Evolutionary conservation across 2,329 filamentous ascomycete genomes (phyloP).

Genomic region (Colletotrichum spinosum): DNA sequence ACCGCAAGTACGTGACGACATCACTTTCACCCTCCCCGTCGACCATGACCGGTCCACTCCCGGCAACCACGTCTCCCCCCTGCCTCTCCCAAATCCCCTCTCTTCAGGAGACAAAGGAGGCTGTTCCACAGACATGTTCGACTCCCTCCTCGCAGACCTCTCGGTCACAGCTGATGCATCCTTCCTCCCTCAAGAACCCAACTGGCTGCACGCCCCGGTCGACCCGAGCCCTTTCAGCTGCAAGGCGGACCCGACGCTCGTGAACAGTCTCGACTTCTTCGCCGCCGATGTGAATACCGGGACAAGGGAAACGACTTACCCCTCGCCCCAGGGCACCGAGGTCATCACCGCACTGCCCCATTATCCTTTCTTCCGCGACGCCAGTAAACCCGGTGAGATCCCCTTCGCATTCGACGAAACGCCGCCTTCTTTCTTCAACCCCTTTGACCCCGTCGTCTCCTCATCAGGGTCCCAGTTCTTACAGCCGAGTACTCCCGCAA

Average conservation of each 20-base stretch:
- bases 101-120: conserved; percentile 3
- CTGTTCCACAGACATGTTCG: conserved; percentile 12
- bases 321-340: background rate
- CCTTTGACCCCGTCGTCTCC: conserved; percentile 1
- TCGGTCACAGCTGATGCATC: background rate
- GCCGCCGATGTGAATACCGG: background rate
- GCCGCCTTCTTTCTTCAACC: background rate
- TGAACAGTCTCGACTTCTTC: background rate
- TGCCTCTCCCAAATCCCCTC: background rate
- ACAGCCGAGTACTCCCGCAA: background rate
- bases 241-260: too few relatives aligned
- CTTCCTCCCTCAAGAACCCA: too few relatives aligned
- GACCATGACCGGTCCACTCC: background rate
- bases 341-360: background rate
- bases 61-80: conserved; percentile 2
- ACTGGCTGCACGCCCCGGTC: too few relatives aligned
- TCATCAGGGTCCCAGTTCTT: conserved; percentile 7
- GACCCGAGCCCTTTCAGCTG: too few relatives aligned
- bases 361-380: conserved; percentile 10
- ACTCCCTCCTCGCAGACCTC: background rate
- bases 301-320: too few relatives aligned
- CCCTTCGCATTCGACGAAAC: conserved; percentile 18
- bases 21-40: background rate
- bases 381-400: conserved; percentile 1
- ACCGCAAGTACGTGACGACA: too few relatives aligned